Percentiles rank a stretch among this genome's conserved stretches.
Evolutionary conservation across 768 basidiomycete species (phyloP).

Genomic region (Podaxis carcinomalis): DNA sequence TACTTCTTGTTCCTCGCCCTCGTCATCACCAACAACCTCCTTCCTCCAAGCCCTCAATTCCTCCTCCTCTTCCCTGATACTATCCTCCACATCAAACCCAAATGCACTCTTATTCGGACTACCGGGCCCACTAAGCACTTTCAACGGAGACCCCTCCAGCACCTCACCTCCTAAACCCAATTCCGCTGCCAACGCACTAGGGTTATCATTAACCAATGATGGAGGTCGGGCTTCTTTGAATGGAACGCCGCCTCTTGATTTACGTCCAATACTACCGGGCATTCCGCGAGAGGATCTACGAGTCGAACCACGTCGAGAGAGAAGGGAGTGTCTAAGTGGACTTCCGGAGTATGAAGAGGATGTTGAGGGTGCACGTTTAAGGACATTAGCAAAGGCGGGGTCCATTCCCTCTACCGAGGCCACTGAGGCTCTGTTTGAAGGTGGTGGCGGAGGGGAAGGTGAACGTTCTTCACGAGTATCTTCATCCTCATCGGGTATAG

Average conservation of each 20-base stretch:
- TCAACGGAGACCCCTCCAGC: slow-evolving; percentile 29
- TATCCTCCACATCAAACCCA: slow-evolving; percentile 17
- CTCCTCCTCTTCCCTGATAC: slow-evolving; percentile 34
- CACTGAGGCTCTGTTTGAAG: slow-evolving; percentile 64
- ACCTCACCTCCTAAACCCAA: slow-evolving; percentile 27
- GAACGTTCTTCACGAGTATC: slow-evolving; percentile 22
- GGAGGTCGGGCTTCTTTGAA: slow-evolving; percentile 68
- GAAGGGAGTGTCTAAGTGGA: slow-evolving; percentile 57
- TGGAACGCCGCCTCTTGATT: slow-evolving; percentile 61
- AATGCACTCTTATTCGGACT: background rate
- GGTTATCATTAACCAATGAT: slow-evolving; percentile 62
- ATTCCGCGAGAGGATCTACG: slow-evolving; percentile 27
- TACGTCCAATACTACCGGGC: slow-evolving; percentile 41
- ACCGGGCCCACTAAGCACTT: slow-evolving; percentile 17
- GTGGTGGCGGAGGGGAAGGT: slow-evolving; percentile 28
- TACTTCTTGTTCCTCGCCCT: slow-evolving; percentile 22
- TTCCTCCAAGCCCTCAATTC: slow-evolving; percentile 35
- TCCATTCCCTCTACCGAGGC: slow-evolving; percentile 86
- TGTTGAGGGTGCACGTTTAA: slow-evolving; percentile 52
- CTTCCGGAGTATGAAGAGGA: slow-evolving; percentile 45
- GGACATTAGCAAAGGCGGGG: slow-evolving; percentile 76
- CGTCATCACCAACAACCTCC: slow-evolving; percentile 30
- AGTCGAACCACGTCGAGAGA: slow-evolving; percentile 34
- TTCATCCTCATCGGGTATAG: slow-evolving; percentile 19
- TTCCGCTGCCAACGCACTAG: slow-evolving; percentile 69